Evolutionary conservation across 192 early-diverging fungal genomes (phyloP).

Genomic region (Spizellomyces punctatus): DNA sequence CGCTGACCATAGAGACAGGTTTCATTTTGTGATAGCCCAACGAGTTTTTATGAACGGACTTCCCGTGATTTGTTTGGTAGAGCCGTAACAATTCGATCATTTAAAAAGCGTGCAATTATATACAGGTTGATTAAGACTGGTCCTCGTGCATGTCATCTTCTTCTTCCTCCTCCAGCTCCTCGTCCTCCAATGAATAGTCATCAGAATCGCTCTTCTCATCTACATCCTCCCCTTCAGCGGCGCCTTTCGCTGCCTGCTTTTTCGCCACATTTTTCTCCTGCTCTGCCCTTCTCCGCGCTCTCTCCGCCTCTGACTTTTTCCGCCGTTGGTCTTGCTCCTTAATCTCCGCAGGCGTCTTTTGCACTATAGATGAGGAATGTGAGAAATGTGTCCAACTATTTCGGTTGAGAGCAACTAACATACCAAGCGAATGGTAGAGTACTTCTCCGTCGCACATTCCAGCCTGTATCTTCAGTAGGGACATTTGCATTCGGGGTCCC

Average conservation of each 20-base stretch:
- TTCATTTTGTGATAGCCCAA: too few species aligned
- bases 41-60: too few species aligned
- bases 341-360: constrained; percentile 75
- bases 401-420: constrained; percentile 24
- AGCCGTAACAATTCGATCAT: too few species aligned
- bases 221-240: constrained; percentile 48
- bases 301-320: constrained; percentile 63
- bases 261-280: constrained; percentile 84
- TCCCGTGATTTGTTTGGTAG: too few species aligned
- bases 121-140: too few species aligned
- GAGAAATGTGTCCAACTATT: background rate
- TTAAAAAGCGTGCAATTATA: too few species aligned
- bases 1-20: too few species aligned
- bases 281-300: constrained; percentile 71
- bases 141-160: background rate
- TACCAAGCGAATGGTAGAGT: constrained; percentile 84
- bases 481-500: constrained; percentile 87
- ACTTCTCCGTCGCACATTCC: constrained; percentile 92
- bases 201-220: constrained; percentile 34
- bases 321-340: constrained; percentile 61
- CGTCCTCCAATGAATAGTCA: constrained; percentile 24
- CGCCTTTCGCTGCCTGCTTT: constrained; percentile 63
- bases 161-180: constrained; percentile 33
- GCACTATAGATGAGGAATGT: constrained; percentile 45
- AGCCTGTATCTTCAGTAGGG: constrained; percentile 84